phyloP scores from a whole-genome alignment of 805 yeast species.

The Suhomyces xylopsoci region DNA sequence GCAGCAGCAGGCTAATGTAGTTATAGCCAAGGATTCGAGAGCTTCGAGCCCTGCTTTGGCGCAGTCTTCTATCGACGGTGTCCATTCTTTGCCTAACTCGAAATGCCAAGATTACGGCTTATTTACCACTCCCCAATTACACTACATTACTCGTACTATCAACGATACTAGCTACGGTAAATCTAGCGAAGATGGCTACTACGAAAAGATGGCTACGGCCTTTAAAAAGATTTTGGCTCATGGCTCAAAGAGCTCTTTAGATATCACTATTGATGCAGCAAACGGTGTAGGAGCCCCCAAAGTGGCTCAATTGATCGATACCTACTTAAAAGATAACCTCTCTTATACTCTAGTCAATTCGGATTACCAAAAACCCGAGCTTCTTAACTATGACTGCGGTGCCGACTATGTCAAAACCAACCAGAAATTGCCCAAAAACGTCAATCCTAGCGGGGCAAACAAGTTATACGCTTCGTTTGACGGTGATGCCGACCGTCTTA shows the following conservation, averaged over 20 bases:
- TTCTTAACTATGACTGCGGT: constrained; percentile 79
- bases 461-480: constrained; percentile 80
- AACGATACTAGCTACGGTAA: constrained; percentile 67
- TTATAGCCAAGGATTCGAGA: constrained; percentile 86
- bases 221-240: constrained; percentile 43
- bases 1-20: constrained; percentile 41
- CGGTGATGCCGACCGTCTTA: constrained; percentile 96
- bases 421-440: constrained; percentile 70
- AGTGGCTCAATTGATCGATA: constrained; percentile 45
- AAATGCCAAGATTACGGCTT: constrained; percentile 56
- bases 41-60: constrained; percentile 72
- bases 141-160: constrained; percentile 71
- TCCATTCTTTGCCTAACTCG: constrained; percentile 45
- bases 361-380: constrained; percentile 48
- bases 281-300: constrained; percentile 96
- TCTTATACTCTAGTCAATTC: constrained; percentile 50
- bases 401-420: constrained; percentile 94
- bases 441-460: constrained; percentile 39
- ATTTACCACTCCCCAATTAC: constrained; percentile 92
- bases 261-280: constrained; percentile 80
- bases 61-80: constrained; percentile 58
- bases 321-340: constrained; percentile 40
- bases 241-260: constrained; percentile 22
- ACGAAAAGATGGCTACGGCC: constrained; percentile 54
- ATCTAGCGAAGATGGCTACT: constrained; percentile 68